These are phyloP conservation scores for Xenoacremonium recifei DNA, from an alignment of 2,329 filamentous ascomycete genomes.

Conservation along the genomic window DNA sequence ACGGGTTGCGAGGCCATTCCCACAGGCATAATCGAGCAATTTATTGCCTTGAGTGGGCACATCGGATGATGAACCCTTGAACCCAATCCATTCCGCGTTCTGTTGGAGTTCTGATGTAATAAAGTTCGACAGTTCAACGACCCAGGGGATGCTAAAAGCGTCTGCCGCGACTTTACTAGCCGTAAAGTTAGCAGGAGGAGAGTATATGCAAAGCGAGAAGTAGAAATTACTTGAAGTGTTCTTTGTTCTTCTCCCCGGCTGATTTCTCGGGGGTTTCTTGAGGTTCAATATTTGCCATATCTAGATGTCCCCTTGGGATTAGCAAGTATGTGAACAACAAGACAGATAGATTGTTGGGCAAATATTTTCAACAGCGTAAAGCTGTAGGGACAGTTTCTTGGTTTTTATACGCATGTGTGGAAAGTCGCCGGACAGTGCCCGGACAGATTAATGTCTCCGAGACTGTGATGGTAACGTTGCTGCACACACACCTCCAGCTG, in stretches of 20 bases:
- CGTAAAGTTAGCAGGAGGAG: background rate
- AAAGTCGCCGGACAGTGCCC: no score
- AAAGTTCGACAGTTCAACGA: constrained; percentile 21
- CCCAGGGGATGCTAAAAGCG: constrained; percentile 23
- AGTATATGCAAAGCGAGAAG: background rate
- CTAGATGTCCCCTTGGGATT: no score
- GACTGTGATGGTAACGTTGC: no score
- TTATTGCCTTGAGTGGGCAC: constrained; percentile 5
- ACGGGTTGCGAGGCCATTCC: constrained; percentile 21
- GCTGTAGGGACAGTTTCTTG: constrained; percentile 20
- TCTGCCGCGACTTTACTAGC: constrained; percentile 15
- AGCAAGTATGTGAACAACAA: no score
- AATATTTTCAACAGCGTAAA: no score
- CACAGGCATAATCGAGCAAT: constrained; percentile 32
- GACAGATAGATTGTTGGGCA: no score
- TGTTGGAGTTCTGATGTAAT: constrained; percentile 22
- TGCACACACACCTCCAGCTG: no score
- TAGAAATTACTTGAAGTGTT: constrained; percentile 24
- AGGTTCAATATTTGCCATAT: constrained; percentile 21
- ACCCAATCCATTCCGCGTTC: constrained; percentile 26
- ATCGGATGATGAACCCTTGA: constrained; percentile 5
- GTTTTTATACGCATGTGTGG: no score
- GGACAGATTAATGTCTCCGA: no score
- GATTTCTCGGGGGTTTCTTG: constrained; percentile 7
- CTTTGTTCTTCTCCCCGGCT: constrained; percentile 23